These are phyloP conservation scores for Glycyrrhiza uralensis DNA, from an alignment of 306 rosid species.

Conservation along the genomic window DNA sequence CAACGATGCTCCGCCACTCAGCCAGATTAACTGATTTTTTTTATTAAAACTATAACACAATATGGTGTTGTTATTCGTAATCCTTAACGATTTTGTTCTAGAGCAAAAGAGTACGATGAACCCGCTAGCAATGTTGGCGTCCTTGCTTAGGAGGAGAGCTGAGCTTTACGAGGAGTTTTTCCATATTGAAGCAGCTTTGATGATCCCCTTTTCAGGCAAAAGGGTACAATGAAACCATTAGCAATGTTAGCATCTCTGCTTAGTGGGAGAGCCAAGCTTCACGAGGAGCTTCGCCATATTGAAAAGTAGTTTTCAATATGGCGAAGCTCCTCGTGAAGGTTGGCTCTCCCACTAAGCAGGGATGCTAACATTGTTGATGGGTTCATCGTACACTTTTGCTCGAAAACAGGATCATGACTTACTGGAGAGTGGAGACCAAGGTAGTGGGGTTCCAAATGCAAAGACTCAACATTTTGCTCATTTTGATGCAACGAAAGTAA, in stretches of 20 bases:
- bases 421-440: no score
- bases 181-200: slow-evolving; percentile 65
- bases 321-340: no score
- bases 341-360: no score
- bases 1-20: no score
- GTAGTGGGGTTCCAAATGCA: no score
- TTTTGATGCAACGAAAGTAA: no score
- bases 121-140: slow-evolving; percentile 73
- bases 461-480: no score
- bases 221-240: slow-evolving; percentile 66
- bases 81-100: slow-evolving; percentile 17
- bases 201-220: slow-evolving; percentile 53
- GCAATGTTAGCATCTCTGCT: slow-evolving; percentile 80
- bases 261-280: slow-evolving; percentile 82
- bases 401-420: no score
- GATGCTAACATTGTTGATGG: no score
- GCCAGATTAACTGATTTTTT: no score
- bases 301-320: no score
- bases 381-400: no score
- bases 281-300: slow-evolving; percentile 86
- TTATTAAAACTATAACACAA: background rate
- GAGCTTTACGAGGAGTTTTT: slow-evolving; percentile 90
- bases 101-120: slow-evolving; percentile 65
- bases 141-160: slow-evolving; percentile 67
- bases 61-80: background rate